phyloP scores from a whole-genome alignment of 2,329 filamentous ascomycete genomes.

The Gaeumannomyces sp. region DNA sequence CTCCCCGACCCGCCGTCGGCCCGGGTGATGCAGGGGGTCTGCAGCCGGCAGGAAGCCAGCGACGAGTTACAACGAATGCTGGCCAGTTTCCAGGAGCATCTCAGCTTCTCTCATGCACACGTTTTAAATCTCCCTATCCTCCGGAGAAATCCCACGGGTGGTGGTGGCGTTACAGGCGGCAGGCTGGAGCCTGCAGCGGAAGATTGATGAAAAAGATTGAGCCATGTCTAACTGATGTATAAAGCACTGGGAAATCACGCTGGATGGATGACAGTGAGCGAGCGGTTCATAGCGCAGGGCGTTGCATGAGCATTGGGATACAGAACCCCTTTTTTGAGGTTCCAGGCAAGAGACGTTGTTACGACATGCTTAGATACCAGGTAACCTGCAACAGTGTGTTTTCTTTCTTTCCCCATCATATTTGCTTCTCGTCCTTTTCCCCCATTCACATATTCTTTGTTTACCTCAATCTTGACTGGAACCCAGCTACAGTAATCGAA shows the following conservation, averaged over 20 bases:
- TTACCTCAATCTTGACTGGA: neutral
- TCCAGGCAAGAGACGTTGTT: neutral
- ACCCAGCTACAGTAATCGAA: neutral
- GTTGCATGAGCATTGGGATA: constrained; percentile 1
- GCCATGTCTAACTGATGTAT: neutral
- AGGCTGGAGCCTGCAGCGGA: constrained; percentile 5
- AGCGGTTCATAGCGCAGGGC: neutral
- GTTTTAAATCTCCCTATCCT: constrained; percentile 22
- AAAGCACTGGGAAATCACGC: neutral
- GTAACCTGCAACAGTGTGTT: neutral
- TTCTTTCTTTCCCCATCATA: neutral
- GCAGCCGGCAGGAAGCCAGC: constrained; percentile 24
- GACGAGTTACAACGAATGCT: constrained; percentile 28
- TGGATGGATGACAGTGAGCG: neutral
- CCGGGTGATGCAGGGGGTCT: constrained; percentile 38
- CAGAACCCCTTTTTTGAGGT: neutral
- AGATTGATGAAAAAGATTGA: neutral
- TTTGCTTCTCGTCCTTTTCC: no score
- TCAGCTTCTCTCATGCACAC: constrained; percentile 25
- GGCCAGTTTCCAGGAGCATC: constrained; percentile 27
- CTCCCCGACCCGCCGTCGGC: constrained; percentile 31
- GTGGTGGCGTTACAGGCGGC: neutral
- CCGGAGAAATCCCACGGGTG: constrained; percentile 11
- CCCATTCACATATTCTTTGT: neutral
- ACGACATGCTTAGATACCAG: neutral